Evolutionary conservation across 2,329 filamentous ascomycete species (phyloP), one percentile per base, ranked within the genome.

Genomic region (Curvularia sp.): DNA sequence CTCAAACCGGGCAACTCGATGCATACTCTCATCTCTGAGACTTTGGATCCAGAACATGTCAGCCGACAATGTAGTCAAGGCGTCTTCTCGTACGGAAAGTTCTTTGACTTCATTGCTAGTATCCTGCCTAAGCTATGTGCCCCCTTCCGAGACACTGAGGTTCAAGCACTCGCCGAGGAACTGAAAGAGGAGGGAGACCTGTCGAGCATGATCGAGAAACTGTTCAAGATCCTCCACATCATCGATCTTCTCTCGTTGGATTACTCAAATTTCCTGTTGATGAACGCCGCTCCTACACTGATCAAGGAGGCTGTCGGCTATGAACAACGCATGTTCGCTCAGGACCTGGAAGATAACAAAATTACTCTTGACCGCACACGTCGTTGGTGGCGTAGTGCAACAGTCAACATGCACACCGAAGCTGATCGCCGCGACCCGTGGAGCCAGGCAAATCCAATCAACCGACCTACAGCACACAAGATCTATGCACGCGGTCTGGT

Each of bases 101-200:
- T 94, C 77, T 94, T 94, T 72, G 80, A 83, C 1, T 90, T 91
- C 62, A 91, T 94, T 83, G 87, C 86, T 1, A 85, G 86, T 1
- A 83, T 95, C 47, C 81, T 95, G 49, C 91, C 91, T 5, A 91
- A 91, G 72, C 85, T 95, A 13, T 94, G 91, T 68, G 91, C 91
- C 0, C 91, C 91, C 0, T 88, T 91, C 71, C 84, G 91, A n/a
- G 91, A 95, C 69, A 86, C 86, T 4, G 88, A 92, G 71, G 89
- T 92, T 57, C 89, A 90, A 72, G 83, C 84, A 2, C 77, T 94
- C 20, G 81, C 88, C 1, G 85, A 89, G 49, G 86, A 88, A 59
- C 85, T 86, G 22, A 61, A 75, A 57, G 67, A 77, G n/a, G 73
- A 77, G 43, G 78, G 79, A 8, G 71, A 78, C n/a, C 69, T 82